Evolutionary conservation across 2,329 filamentous ascomycete genomes (phyloP), one percentile per base, ranked within the genome.

Genomic region (Emmonsia crescens): DNA sequence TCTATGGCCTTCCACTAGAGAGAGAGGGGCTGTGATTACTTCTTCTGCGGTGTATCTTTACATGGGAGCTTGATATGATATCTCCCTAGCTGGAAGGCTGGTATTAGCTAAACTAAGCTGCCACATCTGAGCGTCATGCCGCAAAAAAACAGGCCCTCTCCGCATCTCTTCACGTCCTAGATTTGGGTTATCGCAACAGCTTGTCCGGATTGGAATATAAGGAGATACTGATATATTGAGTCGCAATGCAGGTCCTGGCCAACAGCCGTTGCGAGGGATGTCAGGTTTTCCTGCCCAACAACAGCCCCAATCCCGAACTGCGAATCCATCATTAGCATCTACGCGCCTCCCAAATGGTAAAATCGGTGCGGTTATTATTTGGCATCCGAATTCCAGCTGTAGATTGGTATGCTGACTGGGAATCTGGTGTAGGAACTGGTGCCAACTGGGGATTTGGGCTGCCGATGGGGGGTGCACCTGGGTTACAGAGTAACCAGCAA

Each of bases 361-460:
- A 72, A 72, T 82, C 63, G 80, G 80, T 83, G 73, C 57, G 56
- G 40, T 54, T 49, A 40, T 57, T 46, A 44, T 57, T 46, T 44
- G 27, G 29, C 63, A 48, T 59, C 40, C 61, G 63, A 54, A 63
- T 51, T 61, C 14, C 27, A 40, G 44, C n/a, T 57, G 54, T 12
- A 38, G 57, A 29, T 62, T 31, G 21, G 57, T 58, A 61, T 54
- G 55, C 27, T 42, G 49, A 21, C 38, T 38, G 46, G 58, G 44
- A 42, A 46, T 64, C 44, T 55, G 61, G 29, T 31, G 21, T 71
- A 79, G 82, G 82, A 59, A 79, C 76, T 67, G 79, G 79, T 68
- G 77, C 80, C 64, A 80, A 80, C 70, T 85, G 82, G 82, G 82
- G 80, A 57, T 84, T 84, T 69, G 80, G 80, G 57, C 73, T 80